phyloP scores from a whole-genome alignment of 2,329 filamentous ascomycete genomes.

The Exserohilum rostratum region DNA sequence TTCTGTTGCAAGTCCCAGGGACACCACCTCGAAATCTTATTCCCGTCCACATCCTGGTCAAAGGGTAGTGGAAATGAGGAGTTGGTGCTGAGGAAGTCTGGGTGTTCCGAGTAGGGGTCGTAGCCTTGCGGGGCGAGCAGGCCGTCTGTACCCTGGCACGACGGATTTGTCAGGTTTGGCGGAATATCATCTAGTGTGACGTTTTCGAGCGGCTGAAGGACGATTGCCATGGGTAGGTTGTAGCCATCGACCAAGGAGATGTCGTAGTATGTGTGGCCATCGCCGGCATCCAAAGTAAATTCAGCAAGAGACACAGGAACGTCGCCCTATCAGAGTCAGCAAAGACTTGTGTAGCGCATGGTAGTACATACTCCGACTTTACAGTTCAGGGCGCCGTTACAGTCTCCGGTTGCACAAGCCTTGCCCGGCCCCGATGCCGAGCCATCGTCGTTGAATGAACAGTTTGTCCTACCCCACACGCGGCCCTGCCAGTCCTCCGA shows the following conservation, averaged over 20 bases:
- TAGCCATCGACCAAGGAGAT: constrained; percentile 86
- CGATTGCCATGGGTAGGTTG: constrained; percentile 73
- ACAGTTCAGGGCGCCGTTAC: constrained; percentile 72
- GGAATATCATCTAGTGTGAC: constrained; percentile 67
- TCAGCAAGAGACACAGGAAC: constrained; percentile 79
- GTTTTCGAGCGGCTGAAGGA: constrained; percentile 61
- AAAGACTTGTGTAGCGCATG: neutral
- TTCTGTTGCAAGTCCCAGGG: constrained; percentile 77
- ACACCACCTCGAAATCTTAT: constrained; percentile 71
- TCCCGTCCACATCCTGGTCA: constrained; percentile 64
- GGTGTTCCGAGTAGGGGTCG: constrained; percentile 59
- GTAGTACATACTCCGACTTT: constrained; percentile 65
- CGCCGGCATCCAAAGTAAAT: constrained; percentile 74
- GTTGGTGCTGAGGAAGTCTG: constrained; percentile 65
- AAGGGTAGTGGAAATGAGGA: constrained; percentile 70
- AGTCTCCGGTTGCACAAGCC: constrained; percentile 78
- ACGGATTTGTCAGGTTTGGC: constrained; percentile 76
- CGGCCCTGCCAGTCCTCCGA: constrained; percentile 79
- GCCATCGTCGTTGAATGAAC: constrained; percentile 72
- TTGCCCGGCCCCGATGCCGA: constrained; percentile 56
- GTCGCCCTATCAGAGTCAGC: constrained; percentile 61
- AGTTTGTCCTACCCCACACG: constrained; percentile 84
- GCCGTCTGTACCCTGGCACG: constrained; percentile 74
- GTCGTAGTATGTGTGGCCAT: constrained; percentile 78
- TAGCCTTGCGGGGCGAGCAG: constrained; percentile 57